Evolutionary conservation across 441 rosid species (phyloP).

Genomic region (Aleurites moluccanus): DNA sequence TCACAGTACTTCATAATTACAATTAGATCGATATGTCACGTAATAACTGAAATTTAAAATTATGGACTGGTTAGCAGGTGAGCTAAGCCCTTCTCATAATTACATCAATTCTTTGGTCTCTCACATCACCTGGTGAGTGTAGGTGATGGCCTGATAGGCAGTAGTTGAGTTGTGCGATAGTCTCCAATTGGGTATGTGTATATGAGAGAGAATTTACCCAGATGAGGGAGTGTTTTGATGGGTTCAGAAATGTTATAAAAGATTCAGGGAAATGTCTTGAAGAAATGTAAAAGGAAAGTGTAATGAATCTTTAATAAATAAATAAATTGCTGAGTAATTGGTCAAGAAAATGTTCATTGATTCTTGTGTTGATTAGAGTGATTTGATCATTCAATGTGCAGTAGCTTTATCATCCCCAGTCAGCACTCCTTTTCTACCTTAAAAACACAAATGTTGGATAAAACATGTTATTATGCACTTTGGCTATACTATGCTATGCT

Average conservation of each 20-base stretch:
- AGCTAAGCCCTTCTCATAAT: too few relatives aligned
- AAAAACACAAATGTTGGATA: neutral
- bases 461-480: neutral
- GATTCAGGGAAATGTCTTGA: slow-evolving; percentile 1
- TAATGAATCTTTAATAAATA: neutral
- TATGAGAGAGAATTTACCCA: slow-evolving; percentile 9
- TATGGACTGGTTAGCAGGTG: too few relatives aligned
- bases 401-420: neutral
- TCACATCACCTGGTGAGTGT: neutral
- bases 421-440: neutral
- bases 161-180: neutral
- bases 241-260: neutral
- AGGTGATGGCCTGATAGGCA: neutral
- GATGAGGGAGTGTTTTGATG: neutral
- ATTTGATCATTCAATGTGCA: slow-evolving; percentile 32
- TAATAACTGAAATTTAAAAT: too few relatives aligned
- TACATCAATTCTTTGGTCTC: neutral
- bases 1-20: too few relatives aligned
- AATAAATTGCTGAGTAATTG: neutral
- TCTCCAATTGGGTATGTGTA: neutral
- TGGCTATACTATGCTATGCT: neutral
- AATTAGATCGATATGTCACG: too few relatives aligned
- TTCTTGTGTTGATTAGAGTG: slow-evolving; percentile 26
- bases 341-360: slow-evolving; percentile 16
- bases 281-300: slow-evolving; percentile 8